Conservation (phyloP, 805 yeast genomes). For the Cyberlindnera subsufficiens region DNA sequence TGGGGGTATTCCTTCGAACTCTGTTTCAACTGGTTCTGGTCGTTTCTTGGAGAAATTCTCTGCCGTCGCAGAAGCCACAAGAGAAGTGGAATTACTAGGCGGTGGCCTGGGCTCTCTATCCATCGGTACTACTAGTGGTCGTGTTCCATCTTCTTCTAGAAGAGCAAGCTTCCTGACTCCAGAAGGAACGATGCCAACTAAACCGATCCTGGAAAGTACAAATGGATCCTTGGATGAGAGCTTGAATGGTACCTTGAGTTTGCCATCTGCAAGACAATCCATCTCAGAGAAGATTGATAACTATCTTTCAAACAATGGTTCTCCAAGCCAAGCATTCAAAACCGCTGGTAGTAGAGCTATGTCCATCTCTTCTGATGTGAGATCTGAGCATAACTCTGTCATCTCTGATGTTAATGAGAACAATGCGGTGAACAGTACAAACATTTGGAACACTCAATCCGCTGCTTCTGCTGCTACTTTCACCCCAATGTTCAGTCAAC, state of each 20-base stretch:
- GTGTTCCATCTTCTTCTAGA: conserved; percentile 37
- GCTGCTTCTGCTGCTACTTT: conserved; percentile 57
- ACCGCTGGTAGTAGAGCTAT: conserved; percentile 13
- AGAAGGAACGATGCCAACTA: conserved; percentile 22
- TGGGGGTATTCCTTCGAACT: conserved; percentile 34
- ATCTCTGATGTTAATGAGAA: conserved; percentile 24
- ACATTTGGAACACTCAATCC: conserved; percentile 64
- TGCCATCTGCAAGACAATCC: conserved; percentile 18
- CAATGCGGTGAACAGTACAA: conserved; percentile 16
- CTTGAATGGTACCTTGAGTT: conserved; percentile 16
- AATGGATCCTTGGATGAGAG: conserved; percentile 26
- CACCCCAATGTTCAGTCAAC: conserved; percentile 36
- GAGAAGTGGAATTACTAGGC: conserved; percentile 50
- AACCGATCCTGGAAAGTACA: conserved; percentile 22
- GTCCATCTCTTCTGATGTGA: conserved; percentile 24
- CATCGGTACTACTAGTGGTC: conserved; percentile 26
- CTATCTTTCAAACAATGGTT: conserved; percentile 40
- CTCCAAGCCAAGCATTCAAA: conserved; percentile 30
- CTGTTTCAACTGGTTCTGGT: conserved; percentile 25
- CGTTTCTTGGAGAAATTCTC: conserved; percentile 59
- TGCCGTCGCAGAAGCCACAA: conserved; percentile 61
- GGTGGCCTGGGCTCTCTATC: conserved; percentile 37
- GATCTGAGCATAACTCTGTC: conserved; percentile 31
- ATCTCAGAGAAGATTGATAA: conserved; percentile 55
- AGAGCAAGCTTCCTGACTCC: conserved; percentile 45